Base-by-base conservation (phyloP, 1,284 basidiomycete genomes). In the Ustilago xerochloae region DNA sequence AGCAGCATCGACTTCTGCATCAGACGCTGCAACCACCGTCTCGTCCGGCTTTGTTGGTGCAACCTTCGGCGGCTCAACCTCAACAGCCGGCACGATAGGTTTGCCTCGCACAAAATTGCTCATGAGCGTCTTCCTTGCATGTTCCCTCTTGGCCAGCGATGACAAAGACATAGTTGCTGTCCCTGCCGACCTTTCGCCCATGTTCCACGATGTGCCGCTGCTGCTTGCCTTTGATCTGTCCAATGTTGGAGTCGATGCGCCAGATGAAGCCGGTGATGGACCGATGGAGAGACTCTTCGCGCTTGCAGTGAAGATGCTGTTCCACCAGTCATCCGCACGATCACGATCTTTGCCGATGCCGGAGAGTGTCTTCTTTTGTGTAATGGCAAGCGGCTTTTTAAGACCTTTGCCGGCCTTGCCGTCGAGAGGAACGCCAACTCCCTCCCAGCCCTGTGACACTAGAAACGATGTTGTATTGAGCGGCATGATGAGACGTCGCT, bases 311-410 rank as follows among this genome's bases (percentile, higher is more conserved):
- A 83, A 84, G 36, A 84, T 74, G 53, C 80, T 80, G 55, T 84
- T 82, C 82, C 82, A 84, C 82, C 82, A 84, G 33, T 84, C 82
- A 24, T 80, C 75, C 5, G 81, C 81, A 10, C 82, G 62, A 38
- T 84, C 82, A 26, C 82, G 60, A 47, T 84, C 78, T 55, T 81
- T 80, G 39, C 82, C 82, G 6, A 84, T 63, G 15, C 82, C 82
- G 18, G 71, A 73, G 16, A 84, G 72, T 29, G 74, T 78, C 20
- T 79, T 75, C 41, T 81, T 83, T 50, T 78, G 75, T 3, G 79
- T 75, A 32, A 84, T 80, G n/a, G 75, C 69, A 20, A 84, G 64
- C 4, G 82, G 81, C 57, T 81, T 83, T 50, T 81, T 82, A n/a
- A 83, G 76, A 26, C 81, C 82, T 29, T 72, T 67, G 8, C 82